Base-by-base conservation (phyloP, 208 protist species). In the Acanthamoeba sp. region DNA sequence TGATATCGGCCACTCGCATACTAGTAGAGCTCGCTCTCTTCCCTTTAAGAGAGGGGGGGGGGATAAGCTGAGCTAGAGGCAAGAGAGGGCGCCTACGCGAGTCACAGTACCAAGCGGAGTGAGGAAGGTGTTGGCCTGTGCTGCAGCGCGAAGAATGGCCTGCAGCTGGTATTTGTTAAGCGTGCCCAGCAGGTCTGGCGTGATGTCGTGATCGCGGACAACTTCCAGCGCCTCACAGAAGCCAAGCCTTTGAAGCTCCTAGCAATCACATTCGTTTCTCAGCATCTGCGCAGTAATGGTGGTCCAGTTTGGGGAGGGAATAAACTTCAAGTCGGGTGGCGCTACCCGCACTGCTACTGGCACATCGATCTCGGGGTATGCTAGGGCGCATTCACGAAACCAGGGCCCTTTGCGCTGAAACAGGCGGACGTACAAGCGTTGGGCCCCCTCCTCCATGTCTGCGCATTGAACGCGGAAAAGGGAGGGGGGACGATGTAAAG, bases 371-470 rank as follows among this genome's bases (percentile, higher is more conserved):
- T 82, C 73, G 9, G 73, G 38, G 73, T 82, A 82, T 34, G 32
- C 6, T 2, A 82, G 40, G 38, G 73, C 52, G 9, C 7, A 12
- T 6, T 34, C 4, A 50, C 73, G 82, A 29, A 89, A 89, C 82
- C 82, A 89, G 27, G 82, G 82, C 18, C 82, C 82, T n/a, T 89
- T 89, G 34, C 82, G 45, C 82, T 89, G 82, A n/a, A 89, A 89
- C 82, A 89, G 82, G 32, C 82, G 82, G 24, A 89, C 24, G 48
- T 89, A 89, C 20, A 89, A 48, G 1, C 82, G 82, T n/a, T 89
- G 34, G 50, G 82, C 48, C 27, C 22, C 18, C 29, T 57, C 50
- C 7, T n/a, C 55, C 82, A 89, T 57, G 18, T 24, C 82, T 66
- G 29, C 76, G 52, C 22, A 22, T 0, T 59, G 20, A 12, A 59